These are phyloP conservation scores for Entomophthora muscae DNA, from an alignment of 371 early-diverging fungal species.

Conservation along the genomic window DNA sequence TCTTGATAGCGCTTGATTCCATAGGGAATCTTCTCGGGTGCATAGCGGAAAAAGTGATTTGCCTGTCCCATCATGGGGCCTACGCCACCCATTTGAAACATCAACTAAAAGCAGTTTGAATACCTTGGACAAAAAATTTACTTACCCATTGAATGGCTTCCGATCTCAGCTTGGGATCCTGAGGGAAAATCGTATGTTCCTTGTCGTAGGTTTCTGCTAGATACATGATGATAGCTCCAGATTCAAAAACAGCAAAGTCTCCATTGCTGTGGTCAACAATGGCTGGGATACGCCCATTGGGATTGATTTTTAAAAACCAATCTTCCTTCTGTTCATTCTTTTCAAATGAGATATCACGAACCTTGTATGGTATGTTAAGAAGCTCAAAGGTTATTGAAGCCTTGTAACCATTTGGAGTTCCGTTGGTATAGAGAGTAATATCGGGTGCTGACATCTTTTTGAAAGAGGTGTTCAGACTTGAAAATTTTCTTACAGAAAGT, in stretches of 20 bases:
- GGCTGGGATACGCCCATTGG: conserved; percentile 25
- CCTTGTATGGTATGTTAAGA: conserved; percentile 18
- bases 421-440: conserved; percentile 9
- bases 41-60: conserved; percentile 21
- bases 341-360: conserved; percentile 14
- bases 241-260: conserved; percentile 28
- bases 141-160: conserved; percentile 21
- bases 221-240: conserved; percentile 30
- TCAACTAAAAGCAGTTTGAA: conserved; percentile 17
- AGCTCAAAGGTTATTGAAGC: conserved; percentile 21
- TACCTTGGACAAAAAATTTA: background rate
- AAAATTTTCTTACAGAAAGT: background rate
- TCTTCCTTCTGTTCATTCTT: conserved; percentile 26
- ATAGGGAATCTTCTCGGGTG: conserved; percentile 26
- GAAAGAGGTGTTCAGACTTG: background rate
- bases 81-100: conserved; percentile 24
- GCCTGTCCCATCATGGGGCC: conserved; percentile 17
- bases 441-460: conserved; percentile 6
- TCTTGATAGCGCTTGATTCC: conserved; percentile 24
- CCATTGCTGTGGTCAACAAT: conserved; percentile 20
- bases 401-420: conserved; percentile 16
- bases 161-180: conserved; percentile 19
- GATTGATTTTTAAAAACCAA: conserved; percentile 31
- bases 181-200: conserved; percentile 18
- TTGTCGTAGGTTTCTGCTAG: conserved; percentile 28